Percentiles rank a stretch among this genome's conserved stretches.
These are phyloP conservation scores for Tribonema minus DNA, from an alignment of 108 stramenopile species.

Conservation along the genomic window DNA sequence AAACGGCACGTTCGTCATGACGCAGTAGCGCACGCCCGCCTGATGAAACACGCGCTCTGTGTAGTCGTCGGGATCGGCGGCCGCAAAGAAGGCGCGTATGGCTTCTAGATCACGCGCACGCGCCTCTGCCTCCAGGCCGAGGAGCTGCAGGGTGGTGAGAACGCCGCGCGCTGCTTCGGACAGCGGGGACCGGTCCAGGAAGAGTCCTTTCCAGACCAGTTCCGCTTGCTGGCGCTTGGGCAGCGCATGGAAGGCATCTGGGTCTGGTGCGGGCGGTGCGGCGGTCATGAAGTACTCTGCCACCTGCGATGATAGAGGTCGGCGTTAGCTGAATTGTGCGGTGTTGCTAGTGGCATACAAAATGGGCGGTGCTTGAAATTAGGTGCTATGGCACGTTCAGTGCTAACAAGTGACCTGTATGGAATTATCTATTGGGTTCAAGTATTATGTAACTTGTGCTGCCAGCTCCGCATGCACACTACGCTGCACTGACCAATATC, in stretches of 20 bases:
- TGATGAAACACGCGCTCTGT: slow-evolving; percentile 56
- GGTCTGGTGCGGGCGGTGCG: slow-evolving; percentile 56
- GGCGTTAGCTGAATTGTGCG: too few species aligned
- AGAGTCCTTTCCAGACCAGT: slow-evolving; percentile 75
- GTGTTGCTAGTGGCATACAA: too few species aligned
- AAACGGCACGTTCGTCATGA: slow-evolving; percentile 92
- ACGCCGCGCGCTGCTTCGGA: slow-evolving; percentile 82
- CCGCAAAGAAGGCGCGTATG: slow-evolving; percentile 55
- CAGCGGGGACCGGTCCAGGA: slow-evolving; percentile 69
- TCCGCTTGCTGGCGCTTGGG: slow-evolving; percentile 50
- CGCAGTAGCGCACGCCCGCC: slow-evolving; percentile 69
- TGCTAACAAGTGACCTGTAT: too few species aligned
- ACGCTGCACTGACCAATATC: too few species aligned
- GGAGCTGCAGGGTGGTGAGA: slow-evolving; percentile 61
- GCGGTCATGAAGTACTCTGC: slow-evolving; percentile 71
- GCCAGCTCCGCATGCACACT: too few species aligned
- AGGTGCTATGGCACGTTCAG: too few species aligned
- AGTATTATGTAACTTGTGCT: too few species aligned
- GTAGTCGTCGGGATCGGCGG: slow-evolving; percentile 56
- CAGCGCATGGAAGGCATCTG: neutral
- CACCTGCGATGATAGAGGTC: too few species aligned
- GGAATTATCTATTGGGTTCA: too few species aligned
- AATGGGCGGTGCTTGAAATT: too few species aligned
- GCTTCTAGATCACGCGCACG: slow-evolving; percentile 60
- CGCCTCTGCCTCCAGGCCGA: slow-evolving; percentile 61